Base-by-base conservation (phyloP, 805 yeast genomes). In the Tetrapisispora iriomotensis region DNA sequence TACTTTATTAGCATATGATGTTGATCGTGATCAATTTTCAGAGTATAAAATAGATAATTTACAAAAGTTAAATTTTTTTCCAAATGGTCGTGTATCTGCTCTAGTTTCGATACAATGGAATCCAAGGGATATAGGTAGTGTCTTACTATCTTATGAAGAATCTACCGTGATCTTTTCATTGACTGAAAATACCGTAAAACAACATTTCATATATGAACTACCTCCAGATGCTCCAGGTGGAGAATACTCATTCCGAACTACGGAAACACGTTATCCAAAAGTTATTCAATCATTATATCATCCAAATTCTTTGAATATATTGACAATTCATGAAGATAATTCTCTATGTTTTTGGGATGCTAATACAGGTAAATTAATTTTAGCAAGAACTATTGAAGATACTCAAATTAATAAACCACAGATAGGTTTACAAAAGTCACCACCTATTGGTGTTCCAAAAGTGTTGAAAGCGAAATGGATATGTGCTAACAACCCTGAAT, bases 281-380 rank as follows among this genome's bases (percentile, higher is more conserved):
- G 49, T 69, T 0, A 42, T 63, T 1, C 63, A 77, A 36, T 79
- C 95, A 0, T 66, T 75, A 25, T 92, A 84, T 75, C 96, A 90
- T 59, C 98, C 99, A 2, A 86, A 86, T 54, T 96, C 97, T 0
- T 70, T 87, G 33, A 94, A 88, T 54, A 63, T 85, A 3, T 70
- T 83, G 17, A 79, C 95, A 0, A 71, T 77, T 2, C 94, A 90
- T 58, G 77, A 67, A 18, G 95, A 88, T 53, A 90, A 90, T 39
- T 74, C 94, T 0, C 52, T 92, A 27, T 95, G 77, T 1, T 92
- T 92, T 54, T 92, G 97, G 96, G 98, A 92, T 59, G 82, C 85
- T 1, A 70, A 77, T 24, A 78, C 78, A 27, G 96, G 94, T 0
- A 74, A 75, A 13, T 61, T 77, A 32, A 65, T 92, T 12, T 78